These are phyloP conservation scores for Chrysanthemum makinoi DNA, from an alignment of 129 eudicot genomes.

Conservation along the genomic window DNA sequence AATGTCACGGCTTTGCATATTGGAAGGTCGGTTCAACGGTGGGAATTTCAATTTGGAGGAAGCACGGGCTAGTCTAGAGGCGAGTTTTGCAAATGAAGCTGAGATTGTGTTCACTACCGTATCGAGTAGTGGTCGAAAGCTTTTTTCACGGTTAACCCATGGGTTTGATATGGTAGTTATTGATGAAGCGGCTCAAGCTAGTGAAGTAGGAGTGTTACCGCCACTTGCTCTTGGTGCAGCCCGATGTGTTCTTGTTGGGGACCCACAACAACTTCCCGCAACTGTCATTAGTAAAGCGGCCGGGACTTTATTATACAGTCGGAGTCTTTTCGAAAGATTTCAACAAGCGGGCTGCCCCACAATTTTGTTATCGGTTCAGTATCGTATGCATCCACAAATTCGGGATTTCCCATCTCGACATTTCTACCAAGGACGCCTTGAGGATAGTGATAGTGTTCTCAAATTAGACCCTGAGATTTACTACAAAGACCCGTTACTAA, in stretches of 20 bases:
- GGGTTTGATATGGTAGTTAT: constrained; percentile 99
- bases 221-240: constrained; percentile 99
- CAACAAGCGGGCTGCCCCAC: constrained; percentile 99
- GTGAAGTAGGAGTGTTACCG: constrained; percentile 93
- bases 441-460: constrained; percentile 84
- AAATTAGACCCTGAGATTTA: constrained; percentile 71
- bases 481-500: constrained; percentile 72
- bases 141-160: constrained; percentile 88
- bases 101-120: constrained; percentile 95
- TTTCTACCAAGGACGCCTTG: constrained; percentile 90
- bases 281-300: constrained; percentile 99
- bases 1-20: constrained; percentile 74
- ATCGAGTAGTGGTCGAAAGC: constrained; percentile 87
- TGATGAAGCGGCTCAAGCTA: constrained; percentile 99
- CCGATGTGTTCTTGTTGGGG: constrained; percentile 98
- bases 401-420: constrained; percentile 89
- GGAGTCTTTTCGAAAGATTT: constrained; percentile 94
- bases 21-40: constrained; percentile 61
- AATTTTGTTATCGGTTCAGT: constrained; percentile 85
- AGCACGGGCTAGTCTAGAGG: constrained; percentile 94
- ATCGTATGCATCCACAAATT: constrained; percentile 96
- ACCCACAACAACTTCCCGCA: constrained; percentile 99
- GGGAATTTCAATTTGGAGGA: constrained; percentile 75
- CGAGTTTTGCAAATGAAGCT: constrained; percentile 98
- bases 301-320: constrained; percentile 78